Evolutionary conservation across 1,284 basidiomycete genomes (phyloP).

Genomic region (Rugosomyces carneus): DNA sequence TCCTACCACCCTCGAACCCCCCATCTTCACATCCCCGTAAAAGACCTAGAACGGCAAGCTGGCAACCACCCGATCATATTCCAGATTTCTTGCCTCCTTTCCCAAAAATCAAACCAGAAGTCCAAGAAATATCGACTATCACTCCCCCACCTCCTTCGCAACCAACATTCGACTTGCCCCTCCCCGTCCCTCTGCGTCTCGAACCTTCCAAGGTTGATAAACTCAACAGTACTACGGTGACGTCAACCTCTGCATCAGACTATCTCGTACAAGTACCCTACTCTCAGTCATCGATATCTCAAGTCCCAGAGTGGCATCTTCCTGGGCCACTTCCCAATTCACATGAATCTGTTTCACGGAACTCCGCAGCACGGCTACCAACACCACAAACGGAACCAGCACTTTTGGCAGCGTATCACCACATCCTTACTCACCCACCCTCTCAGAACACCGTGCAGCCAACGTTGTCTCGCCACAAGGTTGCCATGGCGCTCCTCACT

Average conservation of each 20-base stretch:
- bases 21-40: conserved; percentile 40
- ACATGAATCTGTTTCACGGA: neutral
- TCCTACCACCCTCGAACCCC: conserved; percentile 48
- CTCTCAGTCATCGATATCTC: conserved; percentile 57
- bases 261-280: conserved; percentile 66
- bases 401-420: conserved; percentile 63
- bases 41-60: conserved; percentile 46
- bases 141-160: conserved; percentile 20
- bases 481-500: conserved; percentile 58
- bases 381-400: conserved; percentile 52
- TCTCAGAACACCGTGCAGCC: conserved; percentile 35
- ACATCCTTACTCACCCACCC: conserved; percentile 61
- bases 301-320: conserved; percentile 59
- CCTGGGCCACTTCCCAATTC: conserved; percentile 34
- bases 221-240: conserved; percentile 21
- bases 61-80: conserved; percentile 57
- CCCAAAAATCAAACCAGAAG: conserved; percentile 37
- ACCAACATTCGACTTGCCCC: conserved; percentile 24
- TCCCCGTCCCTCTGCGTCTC: conserved; percentile 19
- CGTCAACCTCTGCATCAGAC: conserved; percentile 52
- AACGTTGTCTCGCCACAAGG: conserved; percentile 58
- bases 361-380: conserved; percentile 20
- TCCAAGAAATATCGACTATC: conserved; percentile 28
- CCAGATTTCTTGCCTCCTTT: conserved; percentile 65
- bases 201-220: conserved; percentile 28